Conservation (phyloP, 2,329 filamentous ascomycete genomes). For the Celoporthe dispersa region DNA sequence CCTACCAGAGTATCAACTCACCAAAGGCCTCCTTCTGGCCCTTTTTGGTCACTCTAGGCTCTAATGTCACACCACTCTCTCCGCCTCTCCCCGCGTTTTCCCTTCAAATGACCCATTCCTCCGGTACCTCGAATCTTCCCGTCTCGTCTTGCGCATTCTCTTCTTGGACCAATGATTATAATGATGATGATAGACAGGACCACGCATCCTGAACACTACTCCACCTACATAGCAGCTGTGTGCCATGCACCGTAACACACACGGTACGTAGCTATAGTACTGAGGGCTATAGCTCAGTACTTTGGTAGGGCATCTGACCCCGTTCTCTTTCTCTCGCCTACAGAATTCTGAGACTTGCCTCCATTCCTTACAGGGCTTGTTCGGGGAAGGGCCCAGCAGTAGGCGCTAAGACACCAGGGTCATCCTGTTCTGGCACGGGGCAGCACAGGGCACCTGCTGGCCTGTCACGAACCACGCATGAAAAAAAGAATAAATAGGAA, state of each 20-base stretch:
- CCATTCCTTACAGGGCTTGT: not conserved
- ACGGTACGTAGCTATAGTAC: not conserved
- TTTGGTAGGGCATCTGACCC: not conserved
- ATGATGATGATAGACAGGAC: not conserved
- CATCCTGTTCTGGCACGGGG: conserved; percentile 10
- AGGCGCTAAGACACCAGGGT: conserved; percentile 8
- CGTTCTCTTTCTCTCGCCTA: not conserved
- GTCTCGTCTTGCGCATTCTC: not conserved
- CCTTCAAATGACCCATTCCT: not conserved
- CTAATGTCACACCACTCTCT: conserved; percentile 16
- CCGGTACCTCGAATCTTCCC: not conserved
- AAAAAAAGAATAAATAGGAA: not conserved
- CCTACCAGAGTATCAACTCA: not conserved
- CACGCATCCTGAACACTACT: not conserved
- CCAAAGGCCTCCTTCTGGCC: not conserved
- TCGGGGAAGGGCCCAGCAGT: not conserved
- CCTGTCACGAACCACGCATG: conserved; percentile 17
- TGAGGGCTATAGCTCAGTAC: not conserved
- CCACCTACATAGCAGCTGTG: not conserved
- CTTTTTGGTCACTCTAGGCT: not conserved
- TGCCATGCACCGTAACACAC: not conserved
- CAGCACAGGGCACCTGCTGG: conserved; percentile 19
- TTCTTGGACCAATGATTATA: not conserved
- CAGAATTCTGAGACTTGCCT: not conserved
- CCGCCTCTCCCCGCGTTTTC: conserved; percentile 14